A percentile compares a stretch with the other conserved stretches of the same genome.
Conservation (phyloP, 2,329 filamentous ascomycete species). For the Neofusicoccum sp. region DNA sequence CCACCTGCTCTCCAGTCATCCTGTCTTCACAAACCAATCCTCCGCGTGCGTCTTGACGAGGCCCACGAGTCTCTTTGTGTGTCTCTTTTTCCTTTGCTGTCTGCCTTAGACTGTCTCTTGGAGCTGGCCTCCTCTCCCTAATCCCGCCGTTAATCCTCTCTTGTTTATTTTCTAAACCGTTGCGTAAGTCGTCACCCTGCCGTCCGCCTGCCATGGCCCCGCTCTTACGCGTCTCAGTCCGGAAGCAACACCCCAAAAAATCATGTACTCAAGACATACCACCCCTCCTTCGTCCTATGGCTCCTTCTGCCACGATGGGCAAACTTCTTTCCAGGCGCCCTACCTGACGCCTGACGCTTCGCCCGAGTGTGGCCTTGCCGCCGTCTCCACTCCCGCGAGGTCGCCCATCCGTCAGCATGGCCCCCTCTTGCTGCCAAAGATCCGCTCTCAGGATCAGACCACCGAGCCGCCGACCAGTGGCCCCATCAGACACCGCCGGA, state of each 20-base stretch:
- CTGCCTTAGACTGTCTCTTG: constrained; percentile 32
- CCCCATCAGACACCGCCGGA: constrained; percentile 58
- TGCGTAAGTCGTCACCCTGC: constrained; percentile 29
- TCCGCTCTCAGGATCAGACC: constrained; percentile 78
- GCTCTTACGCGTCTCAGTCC: constrained; percentile 29
- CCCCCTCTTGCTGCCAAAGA: constrained; percentile 78
- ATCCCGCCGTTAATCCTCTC: constrained; percentile 38
- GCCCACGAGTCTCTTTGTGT: constrained; percentile 37
- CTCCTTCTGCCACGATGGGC: constrained; percentile 22
- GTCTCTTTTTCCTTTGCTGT: constrained; percentile 19
- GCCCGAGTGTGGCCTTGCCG: constrained; percentile 66
- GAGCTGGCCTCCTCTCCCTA: constrained; percentile 46
- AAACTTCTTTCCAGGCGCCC: constrained; percentile 59
- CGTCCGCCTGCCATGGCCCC: neutral
- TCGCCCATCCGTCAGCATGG: constrained; percentile 77
- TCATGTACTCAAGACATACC: constrained; percentile 45
- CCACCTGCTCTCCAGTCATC: constrained; percentile 29
- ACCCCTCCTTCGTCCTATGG: constrained; percentile 40
- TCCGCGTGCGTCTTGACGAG: constrained; percentile 5
- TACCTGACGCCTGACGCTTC: constrained; percentile 67
- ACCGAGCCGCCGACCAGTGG: constrained; percentile 56
- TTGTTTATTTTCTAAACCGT: constrained; percentile 23
- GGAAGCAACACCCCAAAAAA: constrained; percentile 35
- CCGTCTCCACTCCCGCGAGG: constrained; percentile 63
- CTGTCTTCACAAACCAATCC: constrained; percentile 20